Conservation (phyloP, 306 rosid species). For the Vigna unguiculata region DNA sequence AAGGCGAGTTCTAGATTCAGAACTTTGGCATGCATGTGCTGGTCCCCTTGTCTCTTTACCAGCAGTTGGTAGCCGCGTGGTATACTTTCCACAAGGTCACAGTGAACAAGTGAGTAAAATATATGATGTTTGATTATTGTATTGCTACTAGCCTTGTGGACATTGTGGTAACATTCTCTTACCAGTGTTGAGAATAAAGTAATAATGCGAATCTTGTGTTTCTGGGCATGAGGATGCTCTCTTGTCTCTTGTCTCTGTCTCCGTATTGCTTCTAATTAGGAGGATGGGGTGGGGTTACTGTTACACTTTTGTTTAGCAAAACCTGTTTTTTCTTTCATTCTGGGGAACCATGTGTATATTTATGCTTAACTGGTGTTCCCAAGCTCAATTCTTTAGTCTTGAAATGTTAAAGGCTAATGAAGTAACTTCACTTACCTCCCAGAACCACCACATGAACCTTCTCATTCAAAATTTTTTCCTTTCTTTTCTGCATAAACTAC, state of each 20-base stretch:
- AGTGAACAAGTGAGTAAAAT: conserved; percentile 82
- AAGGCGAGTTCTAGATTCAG: conserved; percentile 86
- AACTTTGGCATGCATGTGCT: conserved; percentile 99
- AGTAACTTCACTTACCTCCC: conserved; percentile 7
- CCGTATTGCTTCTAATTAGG: conserved; percentile 25
- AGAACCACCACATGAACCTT: conserved; percentile 21
- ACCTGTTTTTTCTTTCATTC: conserved; percentile 15
- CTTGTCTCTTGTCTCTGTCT: conserved; percentile 42
- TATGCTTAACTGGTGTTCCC: neutral
- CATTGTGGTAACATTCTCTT: conserved; percentile 30
- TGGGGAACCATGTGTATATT: conserved; percentile 1
- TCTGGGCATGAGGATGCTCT: conserved; percentile 37
- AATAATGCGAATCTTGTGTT: conserved; percentile 39
- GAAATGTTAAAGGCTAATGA: conserved; percentile 29
- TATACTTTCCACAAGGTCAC: conserved; percentile 96
- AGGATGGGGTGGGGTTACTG: conserved; percentile 35
- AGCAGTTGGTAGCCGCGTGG: conserved; percentile 88
- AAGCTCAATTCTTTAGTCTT: conserved; percentile 17
- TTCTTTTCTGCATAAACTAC: conserved; percentile 30
- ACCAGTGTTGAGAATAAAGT: conserved; percentile 43
- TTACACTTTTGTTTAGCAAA: conserved; percentile 10
- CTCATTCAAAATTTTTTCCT: neutral
- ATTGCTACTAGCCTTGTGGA: conserved; percentile 32
- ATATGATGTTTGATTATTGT: conserved; percentile 42
- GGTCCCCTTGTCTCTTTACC: conserved; percentile 97